A percentile compares a stretch with the other conserved stretches of the same genome.
Conservation (phyloP, 768 basidiomycete species). For the Suillus alpinus region DNA sequence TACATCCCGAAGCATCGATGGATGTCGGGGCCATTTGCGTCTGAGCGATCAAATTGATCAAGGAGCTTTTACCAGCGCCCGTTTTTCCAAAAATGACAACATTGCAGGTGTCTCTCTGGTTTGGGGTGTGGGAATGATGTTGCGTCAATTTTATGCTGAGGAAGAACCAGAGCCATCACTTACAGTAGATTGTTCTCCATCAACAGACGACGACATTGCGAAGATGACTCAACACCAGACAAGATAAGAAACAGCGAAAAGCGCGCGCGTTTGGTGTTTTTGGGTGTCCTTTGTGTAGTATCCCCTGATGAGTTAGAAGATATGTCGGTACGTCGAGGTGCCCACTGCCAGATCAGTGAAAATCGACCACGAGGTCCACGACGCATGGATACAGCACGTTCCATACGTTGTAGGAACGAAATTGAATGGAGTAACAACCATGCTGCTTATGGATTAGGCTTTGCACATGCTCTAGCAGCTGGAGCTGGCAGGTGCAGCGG, state of each 20-base stretch:
- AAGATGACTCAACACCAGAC: background rate
- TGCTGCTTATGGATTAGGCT: background rate
- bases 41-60: slow-evolving; percentile 28
- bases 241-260: background rate
- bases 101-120: slow-evolving; percentile 9
- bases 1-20: slow-evolving; percentile 16
- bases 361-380: background rate
- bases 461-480: background rate
- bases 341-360: background rate
- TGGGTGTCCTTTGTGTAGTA: background rate
- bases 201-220: background rate
- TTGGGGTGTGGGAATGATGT: background rate
- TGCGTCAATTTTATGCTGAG: background rate
- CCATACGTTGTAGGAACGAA: background rate
- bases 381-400: background rate
- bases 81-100: slow-evolving; percentile 32
- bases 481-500: background rate
- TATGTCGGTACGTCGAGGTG: background rate
- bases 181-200: background rate
- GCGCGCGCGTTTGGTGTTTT: background rate
- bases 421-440: background rate
- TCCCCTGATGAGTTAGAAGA: background rate
- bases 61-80: slow-evolving; percentile 30
- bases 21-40: slow-evolving; percentile 28
- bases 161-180: background rate